Percentiles rank a stretch among this genome's conserved stretches.
Evolutionary conservation across 352 stramenopile genomes (phyloP).

Genomic region (Pythium rishiriense): DNA sequence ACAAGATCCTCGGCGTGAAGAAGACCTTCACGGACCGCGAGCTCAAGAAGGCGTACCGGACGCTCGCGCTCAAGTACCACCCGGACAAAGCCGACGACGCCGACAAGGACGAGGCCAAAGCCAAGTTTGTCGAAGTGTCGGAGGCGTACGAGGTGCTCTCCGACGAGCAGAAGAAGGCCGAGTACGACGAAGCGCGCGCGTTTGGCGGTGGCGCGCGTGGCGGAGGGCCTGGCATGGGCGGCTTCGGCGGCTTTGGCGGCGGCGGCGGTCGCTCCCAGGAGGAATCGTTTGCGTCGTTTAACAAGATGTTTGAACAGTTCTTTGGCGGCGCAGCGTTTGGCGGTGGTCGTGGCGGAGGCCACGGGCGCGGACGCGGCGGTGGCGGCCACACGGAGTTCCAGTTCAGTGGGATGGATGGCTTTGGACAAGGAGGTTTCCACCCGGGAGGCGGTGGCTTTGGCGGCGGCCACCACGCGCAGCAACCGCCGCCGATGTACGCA

Average conservation of each 20-base stretch:
- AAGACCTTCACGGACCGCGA: conserved; percentile 74
- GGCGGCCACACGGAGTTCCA: conserved; percentile 71
- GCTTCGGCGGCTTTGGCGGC: conserved; percentile 27
- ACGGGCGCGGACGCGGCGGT: conserved; percentile 36
- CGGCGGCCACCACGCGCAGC: conserved; percentile 18
- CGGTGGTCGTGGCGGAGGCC: conserved; percentile 32
- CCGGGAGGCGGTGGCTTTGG: conserved; percentile 17
- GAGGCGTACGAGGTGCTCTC: conserved; percentile 93
- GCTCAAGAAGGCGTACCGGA: conserved; percentile 87
- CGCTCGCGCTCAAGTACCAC: conserved; percentile 89
- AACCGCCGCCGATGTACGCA: conserved; percentile 50
- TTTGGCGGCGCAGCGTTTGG: conserved; percentile 52
- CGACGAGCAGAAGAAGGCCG: conserved; percentile 84
- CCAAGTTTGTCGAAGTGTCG: conserved; percentile 92
- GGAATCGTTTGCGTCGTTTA: conserved; percentile 70
- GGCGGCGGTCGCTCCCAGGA: conserved; percentile 36
- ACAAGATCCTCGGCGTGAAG: conserved; percentile 76
- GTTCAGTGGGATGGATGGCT: conserved; percentile 80
- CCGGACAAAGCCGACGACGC: conserved; percentile 83
- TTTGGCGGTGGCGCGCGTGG: conserved; percentile 36
- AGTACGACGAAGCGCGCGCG: conserved; percentile 86
- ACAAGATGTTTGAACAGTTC: conserved; percentile 89
- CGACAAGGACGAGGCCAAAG: conserved; percentile 83
- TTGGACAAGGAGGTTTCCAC: conserved; percentile 44
- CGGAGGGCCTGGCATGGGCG: conserved; percentile 27